phyloP scores from a whole-genome alignment of 75 land plant genomes.

The Ceratopteris richardii region DNA sequence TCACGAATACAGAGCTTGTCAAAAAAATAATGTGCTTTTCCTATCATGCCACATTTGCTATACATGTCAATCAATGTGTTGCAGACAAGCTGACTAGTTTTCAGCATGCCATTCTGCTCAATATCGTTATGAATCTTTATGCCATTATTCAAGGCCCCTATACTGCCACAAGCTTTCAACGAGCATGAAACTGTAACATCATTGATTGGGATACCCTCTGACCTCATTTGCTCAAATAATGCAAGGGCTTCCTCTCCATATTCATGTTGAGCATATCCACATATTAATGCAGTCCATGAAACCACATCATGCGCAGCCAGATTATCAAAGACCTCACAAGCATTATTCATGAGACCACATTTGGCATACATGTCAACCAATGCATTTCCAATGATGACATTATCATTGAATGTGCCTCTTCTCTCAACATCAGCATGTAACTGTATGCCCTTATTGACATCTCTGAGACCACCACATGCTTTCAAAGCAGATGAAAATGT shows the following conservation, averaged over 20 bases:
- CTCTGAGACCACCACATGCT: slow-evolving; percentile 7
- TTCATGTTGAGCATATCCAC: slow-evolving; percentile 41
- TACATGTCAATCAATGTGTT: slow-evolving; percentile 23
- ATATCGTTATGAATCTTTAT: slow-evolving; percentile 2
- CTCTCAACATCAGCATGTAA: slow-evolving; percentile 3
- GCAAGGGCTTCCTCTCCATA: slow-evolving; percentile 22
- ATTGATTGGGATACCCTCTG: neutral
- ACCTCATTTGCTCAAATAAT: slow-evolving; percentile 34
- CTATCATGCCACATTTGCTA: slow-evolving; percentile 13
- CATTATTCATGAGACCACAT: slow-evolving; percentile 10
- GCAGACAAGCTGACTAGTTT: slow-evolving; percentile 6
- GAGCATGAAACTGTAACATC: slow-evolving; percentile 1
- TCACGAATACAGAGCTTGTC: slow-evolving; percentile 4
- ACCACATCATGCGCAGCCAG: slow-evolving; percentile 22
- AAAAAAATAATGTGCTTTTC: slow-evolving; percentile 12
- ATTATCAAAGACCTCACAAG: slow-evolving; percentile 27
- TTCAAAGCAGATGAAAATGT: slow-evolving; percentile 7
- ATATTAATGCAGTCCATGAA: slow-evolving; percentile 40
- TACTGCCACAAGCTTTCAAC: slow-evolving; percentile 6
- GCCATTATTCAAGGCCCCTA: slow-evolving; percentile 10
- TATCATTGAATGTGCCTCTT: neutral
- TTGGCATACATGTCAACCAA: slow-evolving; percentile 13
- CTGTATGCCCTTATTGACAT: slow-evolving; percentile 6
- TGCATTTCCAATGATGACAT: slow-evolving; percentile 3
- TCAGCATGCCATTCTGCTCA: neutral